A percentile compares a stretch with the other conserved stretches of the same genome.
These are phyloP conservation scores for Paramecium octaurelia DNA, from an alignment of 73 alveolate species.

Conservation along the genomic window DNA sequence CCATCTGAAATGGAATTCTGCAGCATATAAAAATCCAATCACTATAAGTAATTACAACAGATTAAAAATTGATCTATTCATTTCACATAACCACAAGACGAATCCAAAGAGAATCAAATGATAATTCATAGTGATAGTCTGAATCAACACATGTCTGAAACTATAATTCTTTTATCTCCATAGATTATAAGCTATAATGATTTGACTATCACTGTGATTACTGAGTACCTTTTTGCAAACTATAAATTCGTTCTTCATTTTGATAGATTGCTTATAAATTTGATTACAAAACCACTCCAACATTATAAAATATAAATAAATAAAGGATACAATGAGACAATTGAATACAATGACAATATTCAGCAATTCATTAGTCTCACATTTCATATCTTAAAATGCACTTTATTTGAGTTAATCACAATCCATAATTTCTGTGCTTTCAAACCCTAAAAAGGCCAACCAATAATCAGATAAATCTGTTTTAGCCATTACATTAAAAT, in stretches of 20 bases:
- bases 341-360: background rate
- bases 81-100: background rate
- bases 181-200: background rate
- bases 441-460: conserved; percentile 7
- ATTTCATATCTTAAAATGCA: background rate
- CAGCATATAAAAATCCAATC: background rate
- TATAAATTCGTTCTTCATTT: background rate
- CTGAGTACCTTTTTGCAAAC: background rate
- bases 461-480: background rate
- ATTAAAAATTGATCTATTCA: conserved; percentile 13
- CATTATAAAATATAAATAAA: background rate
- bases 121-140: background rate
- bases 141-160: background rate
- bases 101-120: background rate
- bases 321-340: background rate
- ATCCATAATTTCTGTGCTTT: background rate
- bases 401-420: background rate
- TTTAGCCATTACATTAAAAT: conserved; percentile 12
- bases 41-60: background rate
- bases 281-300: conserved; percentile 3
- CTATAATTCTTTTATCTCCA: conserved; percentile 15
- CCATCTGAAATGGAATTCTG: conserved; percentile 30
- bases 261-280: background rate
- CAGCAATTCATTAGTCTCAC: background rate
- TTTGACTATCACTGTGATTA: background rate